Evolutionary conservation across 148 eudicot species (phyloP).

Genomic region (Limonium bicolor): DNA sequence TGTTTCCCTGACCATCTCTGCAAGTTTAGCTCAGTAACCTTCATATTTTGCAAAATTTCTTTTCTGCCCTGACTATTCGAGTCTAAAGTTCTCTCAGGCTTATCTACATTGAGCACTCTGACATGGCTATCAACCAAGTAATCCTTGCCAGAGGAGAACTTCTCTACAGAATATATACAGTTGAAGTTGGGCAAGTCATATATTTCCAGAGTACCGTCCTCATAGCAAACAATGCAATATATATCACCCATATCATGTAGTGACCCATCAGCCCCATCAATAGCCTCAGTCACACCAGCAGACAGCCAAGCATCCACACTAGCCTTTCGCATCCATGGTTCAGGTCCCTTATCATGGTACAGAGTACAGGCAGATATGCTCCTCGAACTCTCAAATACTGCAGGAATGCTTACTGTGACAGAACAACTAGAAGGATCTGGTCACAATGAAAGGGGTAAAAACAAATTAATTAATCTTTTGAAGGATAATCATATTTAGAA

Average conservation of each 20-base stretch:
- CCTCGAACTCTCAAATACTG: conserved; percentile 53
- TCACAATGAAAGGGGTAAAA: conserved; percentile 3
- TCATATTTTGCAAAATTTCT: conserved; percentile 40
- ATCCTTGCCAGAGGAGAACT: conserved; percentile 65
- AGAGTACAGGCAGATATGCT: conserved; percentile 71
- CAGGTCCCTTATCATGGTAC: conserved; percentile 86
- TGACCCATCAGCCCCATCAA: conserved; percentile 82
- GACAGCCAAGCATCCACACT: conserved; percentile 99
- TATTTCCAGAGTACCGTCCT: conserved; percentile 76
- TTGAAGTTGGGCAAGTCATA: conserved; percentile 80
- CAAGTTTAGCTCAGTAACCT: conserved; percentile 75
- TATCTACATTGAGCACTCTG: conserved; percentile 29
- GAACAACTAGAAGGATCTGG: conserved; percentile 81
- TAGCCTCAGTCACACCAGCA: conserved; percentile 70
- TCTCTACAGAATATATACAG: conserved; percentile 64
- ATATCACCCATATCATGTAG: conserved; percentile 72
- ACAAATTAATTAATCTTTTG: background rate
- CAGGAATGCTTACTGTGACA: conserved; percentile 44
- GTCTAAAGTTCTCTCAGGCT: conserved; percentile 14
- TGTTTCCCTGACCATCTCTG: conserved; percentile 75
- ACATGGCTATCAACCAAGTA: conserved; percentile 46
- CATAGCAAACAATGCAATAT: conserved; percentile 69
- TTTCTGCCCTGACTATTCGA: conserved; percentile 45
- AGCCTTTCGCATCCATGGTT: conserved; percentile 88
- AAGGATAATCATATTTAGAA: no score